These are phyloP conservation scores for Cytospora piceae DNA, from an alignment of 2,329 filamentous ascomycete genomes.

Conservation along the genomic window DNA sequence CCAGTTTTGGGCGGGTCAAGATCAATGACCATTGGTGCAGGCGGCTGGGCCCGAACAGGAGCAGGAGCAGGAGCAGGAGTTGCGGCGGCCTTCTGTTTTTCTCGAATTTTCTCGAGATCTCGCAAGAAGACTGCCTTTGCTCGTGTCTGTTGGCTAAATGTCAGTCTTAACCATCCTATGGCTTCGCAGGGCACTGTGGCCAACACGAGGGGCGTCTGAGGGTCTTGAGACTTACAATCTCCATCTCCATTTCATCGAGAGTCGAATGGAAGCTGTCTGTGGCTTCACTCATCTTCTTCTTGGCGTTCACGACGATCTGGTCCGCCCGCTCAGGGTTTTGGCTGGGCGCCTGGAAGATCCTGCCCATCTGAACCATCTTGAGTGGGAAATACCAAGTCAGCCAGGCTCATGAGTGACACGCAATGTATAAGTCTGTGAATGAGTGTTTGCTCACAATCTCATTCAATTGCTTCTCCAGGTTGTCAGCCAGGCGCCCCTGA, in stretches of 20 bases:
- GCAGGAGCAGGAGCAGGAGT: neutral
- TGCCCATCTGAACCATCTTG: constrained; percentile 31
- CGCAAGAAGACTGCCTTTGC: constrained; percentile 29
- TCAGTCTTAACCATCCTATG: constrained; percentile 11
- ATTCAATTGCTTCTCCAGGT: constrained; percentile 27
- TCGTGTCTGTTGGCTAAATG: constrained; percentile 13
- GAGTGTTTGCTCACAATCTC: constrained; percentile 18
- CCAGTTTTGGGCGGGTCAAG: constrained; percentile 23
- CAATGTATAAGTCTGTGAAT: neutral
- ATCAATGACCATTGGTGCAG: constrained; percentile 30
- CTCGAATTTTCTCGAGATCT: constrained; percentile 26
- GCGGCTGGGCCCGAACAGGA: constrained; percentile 21
- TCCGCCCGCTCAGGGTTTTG: constrained; percentile 22
- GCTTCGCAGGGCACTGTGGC: neutral
- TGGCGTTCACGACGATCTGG: constrained; percentile 22
- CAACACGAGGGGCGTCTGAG: neutral
- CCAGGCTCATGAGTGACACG: neutral
- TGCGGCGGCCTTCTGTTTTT: constrained; percentile 17
- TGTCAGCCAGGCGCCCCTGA: constrained; percentile 27
- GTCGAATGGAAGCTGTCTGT: constrained; percentile 29
- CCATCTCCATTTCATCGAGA: constrained; percentile 30
- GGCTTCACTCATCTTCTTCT: constrained; percentile 28
- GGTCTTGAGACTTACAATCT: constrained; percentile 26
- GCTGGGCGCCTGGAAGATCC: constrained; percentile 21
- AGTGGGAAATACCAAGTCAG: constrained; percentile 8